Evolutionary conservation across 768 basidiomycete species (phyloP), one percentile per base, ranked within the genome.

Genomic region (Phlegmacium glaucopus): DNA sequence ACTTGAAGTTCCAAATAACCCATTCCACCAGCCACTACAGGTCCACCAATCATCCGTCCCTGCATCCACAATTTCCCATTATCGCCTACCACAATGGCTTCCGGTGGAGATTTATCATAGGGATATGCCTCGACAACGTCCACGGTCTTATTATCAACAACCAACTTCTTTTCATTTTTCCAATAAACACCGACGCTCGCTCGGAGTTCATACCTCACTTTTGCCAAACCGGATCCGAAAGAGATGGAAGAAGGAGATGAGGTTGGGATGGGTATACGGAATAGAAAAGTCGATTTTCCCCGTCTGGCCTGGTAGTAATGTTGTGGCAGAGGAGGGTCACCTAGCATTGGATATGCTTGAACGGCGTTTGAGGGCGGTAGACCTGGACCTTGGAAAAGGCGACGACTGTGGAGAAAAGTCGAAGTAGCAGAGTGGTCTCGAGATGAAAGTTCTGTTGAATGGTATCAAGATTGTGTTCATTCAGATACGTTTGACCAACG

Each of bases 341-440:
- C 83, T 12, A 79, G 73, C 4, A 68, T 59, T 2, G 83, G 77
- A 60, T 84, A 75, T 1, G 80, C 73, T 46, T 84, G 74, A 0
- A 93, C 88, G 2, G 90, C 86, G 60, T 92, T 92, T 9, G 90
- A 91, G 7, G 88, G 87, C 0, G 90, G 90, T 6, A 91, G 70
- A 13, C 82, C 83, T 3, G 85, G 86, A 2, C 89, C 90, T 65
- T 92, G 90, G 59, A 90, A 93, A 6, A 88, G 61, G 27, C 86
- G 76, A 25, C 79, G 75, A 47, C 72, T 78, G 52, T 87, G 85
- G 26, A 90, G 62, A 56, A 91, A 92, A 0, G 82, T 85, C 22
- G 83, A 85, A 0, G 83, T 87, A 3, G 90, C 90, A 17, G 88
- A 83, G 63, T 89, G 85, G 61, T 89, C 85, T 54, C 86, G 72